Conservation (phyloP, 2,329 filamentous ascomycete species). For the Neonectria magnoliae region DNA sequence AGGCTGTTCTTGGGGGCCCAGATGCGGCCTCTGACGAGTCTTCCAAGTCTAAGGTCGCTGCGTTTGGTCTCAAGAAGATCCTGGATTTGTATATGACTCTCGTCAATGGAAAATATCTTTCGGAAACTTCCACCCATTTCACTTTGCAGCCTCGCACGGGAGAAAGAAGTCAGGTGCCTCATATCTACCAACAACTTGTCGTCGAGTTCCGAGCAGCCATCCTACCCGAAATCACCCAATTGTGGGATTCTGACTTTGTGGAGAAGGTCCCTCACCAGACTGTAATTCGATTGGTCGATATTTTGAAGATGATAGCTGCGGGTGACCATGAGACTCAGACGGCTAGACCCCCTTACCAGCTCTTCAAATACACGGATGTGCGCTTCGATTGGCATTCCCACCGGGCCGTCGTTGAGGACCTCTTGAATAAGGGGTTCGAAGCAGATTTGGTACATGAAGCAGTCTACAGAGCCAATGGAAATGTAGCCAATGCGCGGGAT, state of each 20-base stretch:
- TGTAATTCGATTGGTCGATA: constrained; percentile 82
- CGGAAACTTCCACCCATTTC: constrained; percentile 74
- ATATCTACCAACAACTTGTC: constrained; percentile 76
- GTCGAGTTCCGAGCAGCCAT: constrained; percentile 86
- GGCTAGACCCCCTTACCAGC: constrained; percentile 57
- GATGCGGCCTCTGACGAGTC: constrained; percentile 58
- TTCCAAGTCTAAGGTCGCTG: constrained; percentile 59
- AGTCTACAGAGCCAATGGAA: constrained; percentile 82
- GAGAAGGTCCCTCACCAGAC: constrained; percentile 83
- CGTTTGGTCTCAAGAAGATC: constrained; percentile 79
- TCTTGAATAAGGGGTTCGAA: constrained; percentile 51
- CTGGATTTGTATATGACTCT: constrained; percentile 83
- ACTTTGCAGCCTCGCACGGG: constrained; percentile 53
- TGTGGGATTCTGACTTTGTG: constrained; percentile 88
- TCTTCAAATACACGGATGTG: constrained; percentile 56
- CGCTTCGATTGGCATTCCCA: constrained; percentile 59
- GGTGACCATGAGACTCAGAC: constrained; percentile 78
- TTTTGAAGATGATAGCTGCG: constrained; percentile 80
- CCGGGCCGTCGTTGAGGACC: constrained; percentile 45
- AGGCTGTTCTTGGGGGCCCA: constrained; percentile 42
- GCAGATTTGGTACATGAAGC: constrained; percentile 78
- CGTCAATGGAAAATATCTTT: constrained; percentile 79
- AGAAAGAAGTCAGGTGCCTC: constrained; percentile 54
- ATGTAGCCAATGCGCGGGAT: constrained; percentile 67
- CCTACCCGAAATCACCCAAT: constrained; percentile 76